Conservation (phyloP, 805 yeast genomes). For the Barnettozyma salicaria region DNA sequence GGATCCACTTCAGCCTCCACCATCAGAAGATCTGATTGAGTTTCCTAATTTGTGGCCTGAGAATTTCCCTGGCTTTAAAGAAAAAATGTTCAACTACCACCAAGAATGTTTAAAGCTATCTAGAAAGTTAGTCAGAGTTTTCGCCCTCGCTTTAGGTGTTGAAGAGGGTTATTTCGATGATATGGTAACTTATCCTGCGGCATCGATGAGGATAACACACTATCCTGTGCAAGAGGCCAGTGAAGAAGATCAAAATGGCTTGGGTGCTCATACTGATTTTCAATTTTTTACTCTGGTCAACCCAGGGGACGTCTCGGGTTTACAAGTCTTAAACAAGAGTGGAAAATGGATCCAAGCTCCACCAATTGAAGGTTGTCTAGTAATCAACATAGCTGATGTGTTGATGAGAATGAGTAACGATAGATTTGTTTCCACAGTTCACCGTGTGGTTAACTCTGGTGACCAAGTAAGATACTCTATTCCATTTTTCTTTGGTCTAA, state of each 20-base stretch:
- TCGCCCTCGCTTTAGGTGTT: conserved; percentile 29
- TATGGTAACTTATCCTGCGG: conserved; percentile 23
- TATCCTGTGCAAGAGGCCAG: conserved; percentile 29
- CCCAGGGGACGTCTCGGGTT: conserved; percentile 34
- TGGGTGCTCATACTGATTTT: conserved; percentile 37
- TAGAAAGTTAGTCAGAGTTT: conserved; percentile 22
- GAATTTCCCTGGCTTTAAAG: conserved; percentile 23
- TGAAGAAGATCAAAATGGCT: conserved; percentile 29
- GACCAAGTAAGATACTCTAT: conserved; percentile 20
- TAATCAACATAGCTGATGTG: conserved; percentile 35
- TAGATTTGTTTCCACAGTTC: conserved; percentile 33
- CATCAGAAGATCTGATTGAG: conserved; percentile 19
- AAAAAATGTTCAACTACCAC: conserved; percentile 21
- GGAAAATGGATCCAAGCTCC: conserved; percentile 26
- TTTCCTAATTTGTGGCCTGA: conserved; percentile 28
- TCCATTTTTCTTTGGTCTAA: conserved; percentile 23
- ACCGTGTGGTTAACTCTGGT: conserved; percentile 30
- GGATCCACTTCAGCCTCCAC: conserved; percentile 16
- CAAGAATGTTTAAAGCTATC: conserved; percentile 22
- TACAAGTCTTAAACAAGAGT: conserved; percentile 31
- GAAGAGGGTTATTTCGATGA: conserved; percentile 26
- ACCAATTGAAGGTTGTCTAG: conserved; percentile 2
- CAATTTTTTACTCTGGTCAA: conserved; percentile 31
- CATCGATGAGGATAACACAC: conserved; percentile 30
- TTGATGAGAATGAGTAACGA: conserved; percentile 36